Conservation (phyloP, 2,329 filamentous ascomycete species). For the Aspergillus spinulosporus region DNA sequence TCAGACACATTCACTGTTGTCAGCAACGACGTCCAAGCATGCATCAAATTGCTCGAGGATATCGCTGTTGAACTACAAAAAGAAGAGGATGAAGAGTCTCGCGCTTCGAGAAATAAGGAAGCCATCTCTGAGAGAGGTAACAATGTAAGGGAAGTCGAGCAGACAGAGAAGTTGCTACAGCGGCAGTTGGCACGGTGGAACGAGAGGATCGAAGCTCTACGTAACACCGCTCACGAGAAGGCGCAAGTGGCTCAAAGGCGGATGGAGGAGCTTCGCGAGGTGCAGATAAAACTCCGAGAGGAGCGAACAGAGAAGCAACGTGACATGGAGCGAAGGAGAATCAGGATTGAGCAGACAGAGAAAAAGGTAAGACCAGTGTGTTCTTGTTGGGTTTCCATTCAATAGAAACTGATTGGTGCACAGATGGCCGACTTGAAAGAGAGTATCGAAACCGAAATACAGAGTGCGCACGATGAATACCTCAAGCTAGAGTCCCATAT, state of each 20-base stretch:
- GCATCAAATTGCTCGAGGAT: constrained; percentile 86
- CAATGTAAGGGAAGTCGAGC: constrained; percentile 86
- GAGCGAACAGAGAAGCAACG: constrained; percentile 83
- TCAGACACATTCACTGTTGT: constrained; percentile 86
- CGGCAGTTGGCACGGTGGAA: constrained; percentile 83
- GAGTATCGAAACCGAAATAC: constrained; percentile 92
- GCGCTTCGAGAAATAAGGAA: constrained; percentile 79
- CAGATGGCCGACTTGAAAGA: constrained; percentile 98
- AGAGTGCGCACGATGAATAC: constrained; percentile 88
- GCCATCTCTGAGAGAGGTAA: constrained; percentile 84
- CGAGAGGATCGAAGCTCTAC: constrained; percentile 80
- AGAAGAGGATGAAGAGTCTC: constrained; percentile 84
- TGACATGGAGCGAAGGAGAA: constrained; percentile 86
- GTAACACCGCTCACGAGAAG: constrained; percentile 77
- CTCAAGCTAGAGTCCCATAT: constrained; percentile 97
- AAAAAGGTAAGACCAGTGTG: constrained; percentile 71
- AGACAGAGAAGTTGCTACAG: constrained; percentile 78
- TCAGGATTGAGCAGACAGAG: constrained; percentile 97
- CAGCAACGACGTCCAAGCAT: constrained; percentile 78
- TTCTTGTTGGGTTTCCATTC: not conserved
- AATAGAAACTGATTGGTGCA: constrained; percentile 23
- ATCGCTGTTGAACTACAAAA: constrained; percentile 80
- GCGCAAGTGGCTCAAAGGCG: constrained; percentile 76
- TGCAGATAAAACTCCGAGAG: constrained; percentile 78
- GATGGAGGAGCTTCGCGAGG: constrained; percentile 83